These are phyloP conservation scores for Candida caryicola DNA, from an alignment of 805 yeast species.

Conservation along the genomic window DNA sequence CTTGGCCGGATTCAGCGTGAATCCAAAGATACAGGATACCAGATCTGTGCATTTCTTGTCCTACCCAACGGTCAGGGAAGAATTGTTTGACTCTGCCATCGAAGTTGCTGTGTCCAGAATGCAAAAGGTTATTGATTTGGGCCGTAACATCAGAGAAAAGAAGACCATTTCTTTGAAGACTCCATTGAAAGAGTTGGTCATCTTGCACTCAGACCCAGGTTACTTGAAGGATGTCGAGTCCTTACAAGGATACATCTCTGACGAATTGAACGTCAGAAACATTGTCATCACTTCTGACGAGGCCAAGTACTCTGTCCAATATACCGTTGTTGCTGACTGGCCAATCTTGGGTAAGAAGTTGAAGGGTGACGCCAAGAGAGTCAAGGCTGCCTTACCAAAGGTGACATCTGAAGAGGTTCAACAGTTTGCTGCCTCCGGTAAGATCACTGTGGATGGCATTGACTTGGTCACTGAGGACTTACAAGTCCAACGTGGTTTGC, in stretches of 20 bases:
- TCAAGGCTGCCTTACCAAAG: slow-evolving; percentile 86
- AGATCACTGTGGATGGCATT: slow-evolving; percentile 84
- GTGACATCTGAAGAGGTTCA: slow-evolving; percentile 83
- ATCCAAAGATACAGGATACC: slow-evolving; percentile 50
- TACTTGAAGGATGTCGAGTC: slow-evolving; percentile 78
- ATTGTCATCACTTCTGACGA: slow-evolving; percentile 87
- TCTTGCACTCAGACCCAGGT: slow-evolving; percentile 71
- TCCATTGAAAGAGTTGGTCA: slow-evolving; percentile 84
- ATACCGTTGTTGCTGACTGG: slow-evolving; percentile 98
- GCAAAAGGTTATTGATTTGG: slow-evolving; percentile 96
- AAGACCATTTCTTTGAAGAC: slow-evolving; percentile 90
- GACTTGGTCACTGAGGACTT: slow-evolving; percentile 83
- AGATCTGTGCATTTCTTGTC: slow-evolving; percentile 91
- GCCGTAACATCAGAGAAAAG: slow-evolving; percentile 96
- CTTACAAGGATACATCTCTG: slow-evolving; percentile 74
- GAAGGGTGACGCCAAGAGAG: slow-evolving; percentile 89
- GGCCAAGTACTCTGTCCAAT: slow-evolving; percentile 85
- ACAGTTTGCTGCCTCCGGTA: slow-evolving; percentile 65
- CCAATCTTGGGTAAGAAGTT: slow-evolving; percentile 96
- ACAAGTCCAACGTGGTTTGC: slow-evolving; percentile 85
- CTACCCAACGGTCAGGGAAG: slow-evolving; percentile 83
- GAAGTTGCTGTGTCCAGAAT: slow-evolving; percentile 89
- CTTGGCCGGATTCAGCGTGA: slow-evolving; percentile 41
- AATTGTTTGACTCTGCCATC: slow-evolving; percentile 74
- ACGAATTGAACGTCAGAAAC: slow-evolving; percentile 91